Evolutionary conservation across 306 rosid species (phyloP).

Genomic region (Cucumis cinereus): DNA sequence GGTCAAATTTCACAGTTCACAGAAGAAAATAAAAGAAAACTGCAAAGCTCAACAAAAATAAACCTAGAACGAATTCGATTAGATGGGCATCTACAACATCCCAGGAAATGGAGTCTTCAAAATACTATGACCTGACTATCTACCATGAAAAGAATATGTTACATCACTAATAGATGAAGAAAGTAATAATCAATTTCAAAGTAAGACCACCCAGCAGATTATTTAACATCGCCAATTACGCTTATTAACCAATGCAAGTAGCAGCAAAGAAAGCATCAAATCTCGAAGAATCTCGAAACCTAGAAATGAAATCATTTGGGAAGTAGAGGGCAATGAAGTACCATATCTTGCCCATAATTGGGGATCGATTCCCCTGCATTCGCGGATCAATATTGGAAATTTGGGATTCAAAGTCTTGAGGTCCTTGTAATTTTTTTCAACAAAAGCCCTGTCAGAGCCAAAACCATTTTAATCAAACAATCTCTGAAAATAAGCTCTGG

Average conservation of each 20-base stretch:
- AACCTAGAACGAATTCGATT: neutral
- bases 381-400: conserved; percentile 86
- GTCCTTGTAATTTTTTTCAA: conserved; percentile 76
- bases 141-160: neutral
- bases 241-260: neutral
- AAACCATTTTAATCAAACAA: neutral
- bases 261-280: neutral
- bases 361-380: conserved; percentile 71
- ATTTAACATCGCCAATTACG: neutral
- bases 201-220: neutral
- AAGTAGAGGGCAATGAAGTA: conserved; percentile 18
- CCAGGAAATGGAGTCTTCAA: neutral
- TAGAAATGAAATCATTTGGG: neutral
- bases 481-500: neutral
- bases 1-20: neutral
- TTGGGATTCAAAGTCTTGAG: conserved; percentile 76
- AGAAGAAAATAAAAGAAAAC: neutral
- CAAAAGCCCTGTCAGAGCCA: conserved; percentile 48
- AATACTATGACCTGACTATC: neutral
- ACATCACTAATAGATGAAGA: neutral
- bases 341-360: conserved; percentile 98
- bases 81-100: neutral
- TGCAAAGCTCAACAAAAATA: neutral
- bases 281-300: neutral
- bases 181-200: neutral